These are phyloP conservation scores for Diaporthe destruens DNA, from an alignment of 2,329 filamentous ascomycete species.

Conservation along the genomic window DNA sequence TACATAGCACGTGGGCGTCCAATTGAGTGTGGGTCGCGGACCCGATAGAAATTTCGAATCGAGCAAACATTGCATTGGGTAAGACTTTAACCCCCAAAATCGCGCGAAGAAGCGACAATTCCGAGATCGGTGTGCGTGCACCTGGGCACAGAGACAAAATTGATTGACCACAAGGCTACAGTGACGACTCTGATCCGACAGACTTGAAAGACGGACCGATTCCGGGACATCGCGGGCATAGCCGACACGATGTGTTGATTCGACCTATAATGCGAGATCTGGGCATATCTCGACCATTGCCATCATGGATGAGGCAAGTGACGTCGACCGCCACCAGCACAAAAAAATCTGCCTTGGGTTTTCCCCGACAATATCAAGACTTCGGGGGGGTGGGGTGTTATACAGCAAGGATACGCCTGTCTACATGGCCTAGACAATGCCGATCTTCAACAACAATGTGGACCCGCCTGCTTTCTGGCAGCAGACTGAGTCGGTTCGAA, in stretches of 20 bases:
- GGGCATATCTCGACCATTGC: neutral
- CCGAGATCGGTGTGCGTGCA: constrained; percentile 6
- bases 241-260: neutral
- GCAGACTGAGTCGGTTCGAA: neutral
- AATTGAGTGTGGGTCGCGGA: constrained; percentile 3
- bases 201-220: constrained; percentile 8
- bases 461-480: neutral
- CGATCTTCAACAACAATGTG: neutral
- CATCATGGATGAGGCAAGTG: neutral
- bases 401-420: neutral
- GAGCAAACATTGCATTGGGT: neutral
- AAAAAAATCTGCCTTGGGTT: constrained; percentile 4
- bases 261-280: neutral
- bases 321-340: neutral
- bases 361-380: neutral
- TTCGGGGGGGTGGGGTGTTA: neutral
- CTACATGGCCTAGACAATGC: neutral
- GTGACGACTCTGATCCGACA: neutral
- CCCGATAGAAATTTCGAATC: constrained; percentile 11
- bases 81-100: constrained; percentile 2
- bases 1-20: constrained; percentile 20
- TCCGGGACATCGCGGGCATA: neutral
- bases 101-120: neutral
- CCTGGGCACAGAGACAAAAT: neutral
- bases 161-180: neutral